A percentile compares a stretch with the other conserved stretches of the same genome.
These are phyloP conservation scores for Corymbia maculata DNA, from an alignment of 345 rosid genomes.

Conservation along the genomic window DNA sequence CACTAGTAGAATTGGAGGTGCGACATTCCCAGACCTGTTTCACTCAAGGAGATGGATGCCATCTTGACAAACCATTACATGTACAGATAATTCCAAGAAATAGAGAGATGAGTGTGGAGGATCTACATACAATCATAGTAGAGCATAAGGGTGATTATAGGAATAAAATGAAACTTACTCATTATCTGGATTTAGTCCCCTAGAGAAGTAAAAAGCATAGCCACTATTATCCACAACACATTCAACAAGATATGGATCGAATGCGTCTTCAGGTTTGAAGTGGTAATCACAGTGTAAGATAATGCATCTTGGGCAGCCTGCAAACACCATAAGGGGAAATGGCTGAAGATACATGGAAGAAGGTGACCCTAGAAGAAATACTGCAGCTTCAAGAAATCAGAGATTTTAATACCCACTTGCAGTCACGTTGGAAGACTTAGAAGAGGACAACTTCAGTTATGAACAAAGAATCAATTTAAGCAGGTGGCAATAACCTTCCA, in stretches of 20 bases:
- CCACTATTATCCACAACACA: slow-evolving; percentile 72
- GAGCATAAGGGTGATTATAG: neutral
- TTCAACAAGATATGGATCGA: slow-evolving; percentile 81
- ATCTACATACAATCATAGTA: neutral
- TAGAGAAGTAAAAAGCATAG: slow-evolving; percentile 73
- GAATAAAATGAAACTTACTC: slow-evolving; percentile 31
- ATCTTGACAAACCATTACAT: neutral
- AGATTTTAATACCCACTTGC: neutral
- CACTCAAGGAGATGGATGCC: neutral
- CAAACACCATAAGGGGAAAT: neutral
- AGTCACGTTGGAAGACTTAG: neutral
- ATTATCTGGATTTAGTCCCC: slow-evolving; percentile 82
- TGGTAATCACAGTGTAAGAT: slow-evolving; percentile 85
- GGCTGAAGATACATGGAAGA: neutral
- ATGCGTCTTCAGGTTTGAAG: slow-evolving; percentile 77
- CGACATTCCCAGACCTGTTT: slow-evolving; percentile 50
- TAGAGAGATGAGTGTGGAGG: too few relatives aligned
- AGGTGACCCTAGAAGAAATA: neutral
- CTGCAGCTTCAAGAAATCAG: neutral
- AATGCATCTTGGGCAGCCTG: slow-evolving; percentile 90
- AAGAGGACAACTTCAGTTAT: neutral
- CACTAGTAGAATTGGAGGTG: too few relatives aligned
- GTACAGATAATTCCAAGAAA: neutral
- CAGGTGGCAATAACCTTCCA: neutral
- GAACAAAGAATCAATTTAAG: neutral